A percentile compares a stretch with the other conserved stretches of the same genome.
These are phyloP conservation scores for Coniochaeta sp. DNA, from an alignment of 2,329 filamentous ascomycete species.

Conservation along the genomic window DNA sequence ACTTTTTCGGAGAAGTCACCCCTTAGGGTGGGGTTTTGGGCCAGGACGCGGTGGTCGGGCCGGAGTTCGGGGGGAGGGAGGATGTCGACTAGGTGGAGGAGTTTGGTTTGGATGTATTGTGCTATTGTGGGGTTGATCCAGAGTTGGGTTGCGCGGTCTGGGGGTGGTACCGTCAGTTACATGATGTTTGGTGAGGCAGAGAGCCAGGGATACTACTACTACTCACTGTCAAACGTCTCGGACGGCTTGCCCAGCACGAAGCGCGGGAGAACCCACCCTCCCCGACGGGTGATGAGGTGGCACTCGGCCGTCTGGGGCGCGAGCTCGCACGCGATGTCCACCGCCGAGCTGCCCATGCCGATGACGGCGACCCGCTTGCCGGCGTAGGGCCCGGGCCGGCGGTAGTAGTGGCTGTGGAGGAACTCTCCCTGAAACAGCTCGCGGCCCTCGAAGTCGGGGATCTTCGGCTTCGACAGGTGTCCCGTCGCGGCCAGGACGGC, in stretches of 20 bases:
- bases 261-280: conserved; percentile 30
- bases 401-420: conserved; percentile 29
- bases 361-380: conserved; percentile 29
- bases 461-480: conserved; percentile 20
- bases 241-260: conserved; percentile 27
- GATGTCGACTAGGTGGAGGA: conserved; percentile 23
- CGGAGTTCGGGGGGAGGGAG: conserved; percentile 21
- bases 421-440: conserved; percentile 25
- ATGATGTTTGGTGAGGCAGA: too few species aligned
- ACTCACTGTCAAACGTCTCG: conserved; percentile 27
- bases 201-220: too few species aligned
- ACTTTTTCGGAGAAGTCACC: conserved; percentile 26
- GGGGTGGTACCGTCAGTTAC: too few species aligned
- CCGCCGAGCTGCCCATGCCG: conserved; percentile 28
- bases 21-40: conserved; percentile 25
- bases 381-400: conserved; percentile 23
- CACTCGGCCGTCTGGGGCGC: conserved; percentile 23
- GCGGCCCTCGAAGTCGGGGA: conserved; percentile 22
- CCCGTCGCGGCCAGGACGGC: conserved; percentile 29
- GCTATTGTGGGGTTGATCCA: conserved; percentile 19
- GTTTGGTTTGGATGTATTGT: conserved; percentile 21
- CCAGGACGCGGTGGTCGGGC: conserved; percentile 25
- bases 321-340: conserved; percentile 31
- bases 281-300: conserved; percentile 28
- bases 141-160: conserved; percentile 20